These are phyloP conservation scores for Sarocladium oryzae DNA, from an alignment of 2,329 filamentous ascomycete species.

Conservation along the genomic window DNA sequence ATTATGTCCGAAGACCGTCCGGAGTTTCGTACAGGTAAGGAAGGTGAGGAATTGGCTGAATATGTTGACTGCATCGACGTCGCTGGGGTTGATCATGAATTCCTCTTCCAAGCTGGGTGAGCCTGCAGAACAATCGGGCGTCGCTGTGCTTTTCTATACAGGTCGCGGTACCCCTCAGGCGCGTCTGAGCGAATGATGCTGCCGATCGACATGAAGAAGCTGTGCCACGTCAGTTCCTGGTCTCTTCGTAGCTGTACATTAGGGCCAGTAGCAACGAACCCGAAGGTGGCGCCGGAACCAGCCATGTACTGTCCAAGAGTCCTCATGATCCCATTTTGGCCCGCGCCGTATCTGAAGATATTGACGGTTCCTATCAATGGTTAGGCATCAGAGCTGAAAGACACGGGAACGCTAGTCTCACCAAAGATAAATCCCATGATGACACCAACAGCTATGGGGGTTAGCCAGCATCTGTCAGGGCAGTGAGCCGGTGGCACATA, in stretches of 20 bases:
- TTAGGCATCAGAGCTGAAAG: conserved; percentile 13
- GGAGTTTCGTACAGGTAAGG: neutral
- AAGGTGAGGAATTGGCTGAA: neutral
- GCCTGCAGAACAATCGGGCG: conserved; percentile 59
- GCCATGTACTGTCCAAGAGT: conserved; percentile 96
- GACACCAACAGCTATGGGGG: conserved; percentile 69
- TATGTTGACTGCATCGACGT: conserved; percentile 5
- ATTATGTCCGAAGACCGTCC: neutral
- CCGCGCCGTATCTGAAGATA: conserved; percentile 91
- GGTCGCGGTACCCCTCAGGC: conserved; percentile 66
- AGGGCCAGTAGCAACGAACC: conserved; percentile 46
- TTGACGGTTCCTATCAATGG: conserved; percentile 67
- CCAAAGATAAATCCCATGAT: conserved; percentile 99
- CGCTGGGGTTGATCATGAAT: conserved; percentile 9
- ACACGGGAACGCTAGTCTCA: conserved; percentile 32
- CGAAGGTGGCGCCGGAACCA: conserved; percentile 90
- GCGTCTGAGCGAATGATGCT: conserved; percentile 92
- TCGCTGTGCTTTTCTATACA: conserved; percentile 68
- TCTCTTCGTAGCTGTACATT: neutral
- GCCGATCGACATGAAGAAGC: conserved; percentile 98
- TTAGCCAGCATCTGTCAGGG: conserved; percentile 1
- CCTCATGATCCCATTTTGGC: conserved; percentile 86
- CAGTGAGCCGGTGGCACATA: conserved; percentile 44
- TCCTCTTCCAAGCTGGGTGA: conserved; percentile 30
- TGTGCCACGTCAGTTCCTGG: conserved; percentile 20